These are phyloP conservation scores for Fusarium neocosmosporiellum DNA, from an alignment of 2,329 filamentous ascomycete species.

Conservation along the genomic window DNA sequence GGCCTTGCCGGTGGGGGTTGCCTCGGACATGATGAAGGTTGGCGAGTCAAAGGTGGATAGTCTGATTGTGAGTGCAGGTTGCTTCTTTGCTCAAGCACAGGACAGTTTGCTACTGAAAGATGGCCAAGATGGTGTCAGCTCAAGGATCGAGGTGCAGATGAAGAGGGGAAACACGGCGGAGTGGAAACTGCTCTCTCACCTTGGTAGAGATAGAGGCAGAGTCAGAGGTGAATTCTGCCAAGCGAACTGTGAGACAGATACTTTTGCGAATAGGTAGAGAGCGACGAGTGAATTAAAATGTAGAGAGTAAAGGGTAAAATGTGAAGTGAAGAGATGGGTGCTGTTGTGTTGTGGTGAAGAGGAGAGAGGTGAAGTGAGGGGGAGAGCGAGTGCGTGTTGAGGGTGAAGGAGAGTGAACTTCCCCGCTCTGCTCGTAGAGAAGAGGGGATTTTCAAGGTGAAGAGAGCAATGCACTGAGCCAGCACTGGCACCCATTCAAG, in stretches of 20 bases:
- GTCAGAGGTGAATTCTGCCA: not conserved
- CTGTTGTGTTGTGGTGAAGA: not conserved
- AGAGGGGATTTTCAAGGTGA: not conserved
- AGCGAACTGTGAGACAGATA: not conserved
- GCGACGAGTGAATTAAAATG: not conserved
- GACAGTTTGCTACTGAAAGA: not conserved
- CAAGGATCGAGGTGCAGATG: not conserved
- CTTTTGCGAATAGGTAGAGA: not conserved
- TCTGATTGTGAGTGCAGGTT: not conserved
- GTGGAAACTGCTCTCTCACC: not conserved
- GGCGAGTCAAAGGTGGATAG: no score
- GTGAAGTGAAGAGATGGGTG: not conserved
- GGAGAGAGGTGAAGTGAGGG: not conserved
- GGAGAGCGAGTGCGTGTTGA: not conserved
- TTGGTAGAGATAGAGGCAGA: not conserved
- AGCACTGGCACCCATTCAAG: not conserved
- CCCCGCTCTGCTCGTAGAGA: not conserved
- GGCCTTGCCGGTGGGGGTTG: constrained; percentile 23
- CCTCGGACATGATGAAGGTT: constrained; percentile 40
- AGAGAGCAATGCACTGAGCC: not conserved
- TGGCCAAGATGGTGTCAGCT: not conserved
- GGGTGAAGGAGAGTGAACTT: not conserved
- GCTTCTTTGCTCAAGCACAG: not conserved
- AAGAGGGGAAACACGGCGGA: not conserved
- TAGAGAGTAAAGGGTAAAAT: not conserved